phyloP scores from a whole-genome alignment of 495 filamentous ascomycete species.

The Talaromyces thailandensis region DNA sequence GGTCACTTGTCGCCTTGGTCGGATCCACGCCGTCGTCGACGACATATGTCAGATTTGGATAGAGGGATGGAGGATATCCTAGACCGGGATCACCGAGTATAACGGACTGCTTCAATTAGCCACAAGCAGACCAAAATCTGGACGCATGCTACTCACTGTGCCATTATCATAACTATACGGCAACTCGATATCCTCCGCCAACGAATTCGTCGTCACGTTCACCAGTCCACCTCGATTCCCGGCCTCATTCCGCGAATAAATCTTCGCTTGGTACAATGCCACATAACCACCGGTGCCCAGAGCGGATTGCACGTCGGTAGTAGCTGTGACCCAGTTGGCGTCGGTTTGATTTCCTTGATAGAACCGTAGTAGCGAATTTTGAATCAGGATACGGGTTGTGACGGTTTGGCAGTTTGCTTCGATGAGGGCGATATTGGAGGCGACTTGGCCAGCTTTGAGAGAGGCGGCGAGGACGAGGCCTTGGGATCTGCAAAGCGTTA shows the following conservation, averaged over 20 bases:
- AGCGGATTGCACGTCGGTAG: conserved; percentile 51
- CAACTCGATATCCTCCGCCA: conserved; percentile 38
- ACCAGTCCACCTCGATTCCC: conserved; percentile 37
- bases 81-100: conserved; percentile 47
- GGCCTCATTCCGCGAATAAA: conserved; percentile 59
- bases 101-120: conserved; percentile 15
- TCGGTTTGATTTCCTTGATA: conserved; percentile 46
- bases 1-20: conserved; percentile 16
- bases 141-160: conserved; percentile 7
- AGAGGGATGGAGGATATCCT: conserved; percentile 60
- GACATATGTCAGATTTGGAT: conserved; percentile 64
- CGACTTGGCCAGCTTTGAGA: conserved; percentile 73
- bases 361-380: conserved; percentile 51
- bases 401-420: conserved; percentile 60
- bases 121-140: not conserved
- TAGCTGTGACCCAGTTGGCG: conserved; percentile 45
- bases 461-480: conserved; percentile 69
- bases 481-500: conserved; percentile 25
- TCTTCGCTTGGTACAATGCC: conserved; percentile 51
- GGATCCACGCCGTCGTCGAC: conserved; percentile 8
- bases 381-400: conserved; percentile 58
- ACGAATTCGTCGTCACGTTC: conserved; percentile 45
- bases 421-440: conserved; percentile 65
- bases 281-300: conserved; percentile 37
- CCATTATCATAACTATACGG: conserved; percentile 52